phyloP scores from a whole-genome alignment of 192 early-diverging fungal species.

The Coemansia sp. region DNA sequence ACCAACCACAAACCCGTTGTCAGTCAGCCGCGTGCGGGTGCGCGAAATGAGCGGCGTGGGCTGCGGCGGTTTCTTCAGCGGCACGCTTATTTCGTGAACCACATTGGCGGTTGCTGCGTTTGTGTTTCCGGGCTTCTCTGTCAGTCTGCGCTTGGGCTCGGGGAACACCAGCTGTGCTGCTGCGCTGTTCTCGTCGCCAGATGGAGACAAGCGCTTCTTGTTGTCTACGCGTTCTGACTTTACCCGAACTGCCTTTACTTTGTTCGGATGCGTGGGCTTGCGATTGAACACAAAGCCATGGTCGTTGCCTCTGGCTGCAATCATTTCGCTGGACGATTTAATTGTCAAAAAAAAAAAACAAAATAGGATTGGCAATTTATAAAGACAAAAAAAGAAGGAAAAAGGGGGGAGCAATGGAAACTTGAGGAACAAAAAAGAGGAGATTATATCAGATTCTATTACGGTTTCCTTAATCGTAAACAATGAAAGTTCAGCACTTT shows the following conservation, averaged over 20 bases:
- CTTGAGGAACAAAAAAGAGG: slow-evolving; percentile 1
- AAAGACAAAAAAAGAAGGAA: slow-evolving; percentile 20
- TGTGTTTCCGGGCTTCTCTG: background rate
- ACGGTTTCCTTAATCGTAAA: slow-evolving; percentile 18
- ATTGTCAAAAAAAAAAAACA: slow-evolving; percentile 9
- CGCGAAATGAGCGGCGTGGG: slow-evolving; percentile 49
- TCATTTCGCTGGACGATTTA: slow-evolving; percentile 1
- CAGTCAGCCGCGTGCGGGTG: slow-evolving; percentile 25
- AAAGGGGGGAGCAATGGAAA: slow-evolving; percentile 1
- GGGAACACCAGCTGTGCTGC: slow-evolving; percentile 35
- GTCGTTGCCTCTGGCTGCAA: slow-evolving; percentile 38
- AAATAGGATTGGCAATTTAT: background rate
- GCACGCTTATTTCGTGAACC: slow-evolving; percentile 43
- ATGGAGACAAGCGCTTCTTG: background rate
- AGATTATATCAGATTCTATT: background rate
- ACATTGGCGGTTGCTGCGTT: background rate
- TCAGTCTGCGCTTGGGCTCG: slow-evolving; percentile 39
- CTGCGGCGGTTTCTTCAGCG: slow-evolving; percentile 28
- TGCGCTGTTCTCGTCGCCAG: background rate
- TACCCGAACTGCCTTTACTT: background rate
- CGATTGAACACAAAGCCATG: slow-evolving; percentile 51
- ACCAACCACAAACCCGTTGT: slow-evolving; percentile 2
- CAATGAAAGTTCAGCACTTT: background rate
- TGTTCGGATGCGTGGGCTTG: slow-evolving; percentile 1
- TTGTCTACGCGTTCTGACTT: slow-evolving; percentile 1